Percentiles rank a stretch among this genome's conserved stretches.
Conservation (phyloP, 2,329 filamentous ascomycete genomes). For the Chaetomiaceae sp. region DNA sequence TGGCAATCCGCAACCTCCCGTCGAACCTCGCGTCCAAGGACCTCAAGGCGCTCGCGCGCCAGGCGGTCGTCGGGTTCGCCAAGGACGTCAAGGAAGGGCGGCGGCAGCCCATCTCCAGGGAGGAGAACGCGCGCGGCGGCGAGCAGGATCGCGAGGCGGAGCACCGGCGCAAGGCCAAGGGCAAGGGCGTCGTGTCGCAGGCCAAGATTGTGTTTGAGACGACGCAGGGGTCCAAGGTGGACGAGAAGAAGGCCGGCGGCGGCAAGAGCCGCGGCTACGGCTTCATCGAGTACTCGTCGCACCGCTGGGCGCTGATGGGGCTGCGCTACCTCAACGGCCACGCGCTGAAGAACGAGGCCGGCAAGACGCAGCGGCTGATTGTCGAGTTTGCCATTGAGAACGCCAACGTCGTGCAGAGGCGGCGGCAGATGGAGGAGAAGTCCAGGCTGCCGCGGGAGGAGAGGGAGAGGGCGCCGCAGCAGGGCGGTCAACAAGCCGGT, state of each 20-base stretch:
- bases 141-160: constrained; percentile 79
- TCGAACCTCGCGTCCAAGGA: constrained; percentile 78
- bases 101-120: constrained; percentile 77
- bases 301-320: constrained; percentile 92
- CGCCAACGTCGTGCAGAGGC: constrained; percentile 83
- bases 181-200: constrained; percentile 83
- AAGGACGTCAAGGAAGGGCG: constrained; percentile 76
- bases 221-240: constrained; percentile 75
- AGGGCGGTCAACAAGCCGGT: neutral
- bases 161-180: constrained; percentile 69
- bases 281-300: constrained; percentile 93
- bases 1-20: constrained; percentile 88
- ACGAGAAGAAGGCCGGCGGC: constrained; percentile 66
- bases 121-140: constrained; percentile 76
- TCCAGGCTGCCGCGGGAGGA: constrained; percentile 11
- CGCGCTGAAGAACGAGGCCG: constrained; percentile 52
- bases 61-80: constrained; percentile 92
- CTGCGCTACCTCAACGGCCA: constrained; percentile 88
- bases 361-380: constrained; percentile 83
- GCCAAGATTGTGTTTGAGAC: constrained; percentile 94
- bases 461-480: constrained; percentile 15
- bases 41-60: constrained; percentile 82
- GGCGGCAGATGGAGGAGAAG: constrained; percentile 57
- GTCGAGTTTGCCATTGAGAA: constrained; percentile 99
- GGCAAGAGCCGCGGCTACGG: constrained; percentile 90